Evolutionary conservation across 352 stramenopile genomes (phyloP).

Genomic region (Phytophthora multivora): DNA sequence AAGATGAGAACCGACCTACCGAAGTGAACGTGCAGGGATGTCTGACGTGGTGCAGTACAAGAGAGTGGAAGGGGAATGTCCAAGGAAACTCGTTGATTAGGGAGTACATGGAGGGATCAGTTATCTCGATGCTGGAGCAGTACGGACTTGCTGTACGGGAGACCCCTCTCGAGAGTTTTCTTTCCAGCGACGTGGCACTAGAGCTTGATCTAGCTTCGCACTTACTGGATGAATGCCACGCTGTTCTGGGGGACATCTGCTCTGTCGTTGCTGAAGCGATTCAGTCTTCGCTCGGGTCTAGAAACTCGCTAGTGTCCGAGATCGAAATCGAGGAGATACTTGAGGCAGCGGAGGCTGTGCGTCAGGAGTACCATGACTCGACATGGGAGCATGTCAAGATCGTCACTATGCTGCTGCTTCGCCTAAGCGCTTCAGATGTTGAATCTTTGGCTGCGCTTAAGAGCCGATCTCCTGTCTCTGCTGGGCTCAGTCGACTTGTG

Average conservation of each 20-base stretch:
- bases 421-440: constrained; percentile 6
- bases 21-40: constrained; percentile 20
- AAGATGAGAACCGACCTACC: constrained; percentile 24
- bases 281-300: constrained; percentile 19
- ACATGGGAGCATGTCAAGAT: constrained; percentile 42
- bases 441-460: background rate
- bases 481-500: constrained; percentile 46
- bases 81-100: constrained; percentile 21
- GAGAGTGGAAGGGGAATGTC: constrained; percentile 16
- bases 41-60: constrained; percentile 25
- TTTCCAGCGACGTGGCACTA: constrained; percentile 29
- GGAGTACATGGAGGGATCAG: constrained; percentile 27
- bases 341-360: constrained; percentile 32
- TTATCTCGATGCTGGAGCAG: constrained; percentile 37
- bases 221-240: constrained; percentile 28
- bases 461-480: constrained; percentile 10
- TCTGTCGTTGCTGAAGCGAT: constrained; percentile 19
- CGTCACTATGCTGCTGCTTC: constrained; percentile 26
- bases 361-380: constrained; percentile 28
- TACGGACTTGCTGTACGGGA: constrained; percentile 30
- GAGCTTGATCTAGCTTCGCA: constrained; percentile 25
- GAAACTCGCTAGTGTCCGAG: constrained; percentile 49
- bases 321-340: constrained; percentile 45
- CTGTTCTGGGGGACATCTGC: constrained; percentile 22
- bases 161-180: constrained; percentile 21